Conservation (phyloP, 2,329 filamentous ascomycete species). For the Diaporthe citriasiana region DNA sequence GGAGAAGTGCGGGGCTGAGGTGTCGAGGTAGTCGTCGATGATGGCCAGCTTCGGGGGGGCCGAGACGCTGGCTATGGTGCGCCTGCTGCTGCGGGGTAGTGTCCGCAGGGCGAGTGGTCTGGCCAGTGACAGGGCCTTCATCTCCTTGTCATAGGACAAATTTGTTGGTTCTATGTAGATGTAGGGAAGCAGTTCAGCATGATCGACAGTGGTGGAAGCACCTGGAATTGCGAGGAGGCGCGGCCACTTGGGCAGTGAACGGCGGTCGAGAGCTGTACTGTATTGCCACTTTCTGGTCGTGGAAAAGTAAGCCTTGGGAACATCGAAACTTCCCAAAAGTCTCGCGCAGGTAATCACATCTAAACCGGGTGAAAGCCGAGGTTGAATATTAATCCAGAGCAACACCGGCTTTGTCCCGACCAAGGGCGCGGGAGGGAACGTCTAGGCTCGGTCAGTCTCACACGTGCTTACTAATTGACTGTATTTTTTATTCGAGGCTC, state of each 20-base stretch:
- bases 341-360: background rate
- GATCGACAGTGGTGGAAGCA: background rate
- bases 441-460: background rate
- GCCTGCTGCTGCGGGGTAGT: background rate
- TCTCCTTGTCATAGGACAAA: background rate
- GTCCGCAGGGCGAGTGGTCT: background rate
- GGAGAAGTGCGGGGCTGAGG: slow-evolving; percentile 63
- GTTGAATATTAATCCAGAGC: background rate
- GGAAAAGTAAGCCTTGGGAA: background rate
- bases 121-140: background rate
- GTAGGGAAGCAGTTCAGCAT: background rate
- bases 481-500: background rate
- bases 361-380: background rate
- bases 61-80: background rate
- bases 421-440: background rate
- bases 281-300: background rate
- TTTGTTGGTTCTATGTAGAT: background rate
- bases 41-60: slow-evolving; percentile 58
- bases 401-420: background rate
- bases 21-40: slow-evolving; percentile 70
- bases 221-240: background rate
- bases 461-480: background rate
- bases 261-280: background rate
- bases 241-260: background rate
- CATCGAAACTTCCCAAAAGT: background rate